Conservation (phyloP, 1,284 basidiomycete genomes). For the Rhodofomes roseus region DNA sequence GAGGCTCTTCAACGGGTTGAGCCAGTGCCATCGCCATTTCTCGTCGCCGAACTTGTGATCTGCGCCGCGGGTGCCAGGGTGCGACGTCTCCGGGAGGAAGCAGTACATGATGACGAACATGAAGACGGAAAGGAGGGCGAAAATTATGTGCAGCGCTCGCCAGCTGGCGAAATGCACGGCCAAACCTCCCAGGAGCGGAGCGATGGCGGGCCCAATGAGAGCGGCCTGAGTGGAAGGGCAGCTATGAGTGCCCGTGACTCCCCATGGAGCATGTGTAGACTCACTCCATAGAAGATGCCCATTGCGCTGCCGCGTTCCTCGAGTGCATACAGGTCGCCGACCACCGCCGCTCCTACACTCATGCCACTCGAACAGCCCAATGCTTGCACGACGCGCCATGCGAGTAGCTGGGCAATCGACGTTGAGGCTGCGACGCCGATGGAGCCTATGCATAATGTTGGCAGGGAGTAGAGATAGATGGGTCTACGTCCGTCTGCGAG, state of each 20-base stretch:
- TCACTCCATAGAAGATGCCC: conserved; percentile 39
- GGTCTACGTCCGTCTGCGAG: conserved; percentile 56
- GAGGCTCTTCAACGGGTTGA: conserved; percentile 57
- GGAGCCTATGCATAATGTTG: conserved; percentile 54
- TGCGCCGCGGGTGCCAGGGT: conserved; percentile 45
- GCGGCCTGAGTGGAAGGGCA: conserved; percentile 13
- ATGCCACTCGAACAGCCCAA: conserved; percentile 43
- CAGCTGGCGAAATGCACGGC: conserved; percentile 57
- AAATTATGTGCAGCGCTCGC: conserved; percentile 55
- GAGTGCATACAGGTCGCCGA: conserved; percentile 41
- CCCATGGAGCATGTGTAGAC: conserved; percentile 6
- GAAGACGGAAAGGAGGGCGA: conserved; percentile 21
- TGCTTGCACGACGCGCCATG: conserved; percentile 60
- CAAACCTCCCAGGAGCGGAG: conserved; percentile 34
- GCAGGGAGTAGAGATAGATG: conserved; percentile 56
- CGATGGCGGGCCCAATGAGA: conserved; percentile 29
- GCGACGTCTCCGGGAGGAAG: conserved; percentile 69
- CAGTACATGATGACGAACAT: conserved; percentile 39
- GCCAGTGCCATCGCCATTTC: conserved; percentile 35
- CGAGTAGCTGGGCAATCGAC: conserved; percentile 47
- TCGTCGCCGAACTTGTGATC: conserved; percentile 31
- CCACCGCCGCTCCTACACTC: conserved; percentile 40
- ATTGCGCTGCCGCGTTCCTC: conserved; percentile 40
- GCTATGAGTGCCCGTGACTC: too few species aligned
- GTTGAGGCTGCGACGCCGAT: conserved; percentile 51